These are phyloP conservation scores for Chaetomidium leptoderma DNA, from an alignment of 495 filamentous ascomycete species.

Conservation along the genomic window DNA sequence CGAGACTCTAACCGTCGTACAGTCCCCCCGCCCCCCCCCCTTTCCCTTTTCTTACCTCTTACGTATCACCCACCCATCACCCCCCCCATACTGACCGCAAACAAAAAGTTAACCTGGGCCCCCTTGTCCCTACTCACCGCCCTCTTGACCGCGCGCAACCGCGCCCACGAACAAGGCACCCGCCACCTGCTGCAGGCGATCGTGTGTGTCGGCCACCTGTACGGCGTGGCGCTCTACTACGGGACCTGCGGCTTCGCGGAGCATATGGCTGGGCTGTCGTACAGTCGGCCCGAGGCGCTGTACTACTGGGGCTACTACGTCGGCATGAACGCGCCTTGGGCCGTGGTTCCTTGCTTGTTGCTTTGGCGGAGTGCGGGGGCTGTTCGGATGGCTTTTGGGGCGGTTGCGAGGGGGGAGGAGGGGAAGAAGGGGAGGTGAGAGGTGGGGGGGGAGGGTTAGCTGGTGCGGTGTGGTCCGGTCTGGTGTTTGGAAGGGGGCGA, in stretches of 20 bases:
- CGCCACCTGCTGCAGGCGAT: slow-evolving; percentile 69
- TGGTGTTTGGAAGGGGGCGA: not conserved
- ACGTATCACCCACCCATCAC: not conserved
- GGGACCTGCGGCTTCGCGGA: slow-evolving; percentile 70
- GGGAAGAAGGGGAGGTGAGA: slow-evolving; percentile 12
- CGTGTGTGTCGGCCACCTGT: slow-evolving; percentile 75
- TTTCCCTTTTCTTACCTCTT: not conserved
- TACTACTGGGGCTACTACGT: slow-evolving; percentile 92
- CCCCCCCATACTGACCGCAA: not conserved
- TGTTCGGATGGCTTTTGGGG: slow-evolving; percentile 41
- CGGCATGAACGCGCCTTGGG: slow-evolving; percentile 84
- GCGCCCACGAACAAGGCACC: slow-evolving; percentile 43
- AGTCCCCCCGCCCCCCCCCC: slow-evolving; percentile 16
- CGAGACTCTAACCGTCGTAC: slow-evolving; percentile 75
- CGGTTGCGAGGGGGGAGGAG: not conserved
- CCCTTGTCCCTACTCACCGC: slow-evolving; percentile 71
- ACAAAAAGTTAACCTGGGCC: slow-evolving; percentile 57
- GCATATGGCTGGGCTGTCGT: slow-evolving; percentile 51
- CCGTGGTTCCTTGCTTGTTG: slow-evolving; percentile 61
- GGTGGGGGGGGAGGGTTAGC: too few relatives aligned
- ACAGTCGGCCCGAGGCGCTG: slow-evolving; percentile 69
- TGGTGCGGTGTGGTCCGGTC: too few relatives aligned
- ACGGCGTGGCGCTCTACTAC: slow-evolving; percentile 83
- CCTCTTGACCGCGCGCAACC: slow-evolving; percentile 55
- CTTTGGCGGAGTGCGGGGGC: slow-evolving; percentile 46